A percentile compares a stretch with the other conserved stretches of the same genome.
Conservation (phyloP, 202 grass and related monocot species). For the Elaeis oleifera region DNA sequence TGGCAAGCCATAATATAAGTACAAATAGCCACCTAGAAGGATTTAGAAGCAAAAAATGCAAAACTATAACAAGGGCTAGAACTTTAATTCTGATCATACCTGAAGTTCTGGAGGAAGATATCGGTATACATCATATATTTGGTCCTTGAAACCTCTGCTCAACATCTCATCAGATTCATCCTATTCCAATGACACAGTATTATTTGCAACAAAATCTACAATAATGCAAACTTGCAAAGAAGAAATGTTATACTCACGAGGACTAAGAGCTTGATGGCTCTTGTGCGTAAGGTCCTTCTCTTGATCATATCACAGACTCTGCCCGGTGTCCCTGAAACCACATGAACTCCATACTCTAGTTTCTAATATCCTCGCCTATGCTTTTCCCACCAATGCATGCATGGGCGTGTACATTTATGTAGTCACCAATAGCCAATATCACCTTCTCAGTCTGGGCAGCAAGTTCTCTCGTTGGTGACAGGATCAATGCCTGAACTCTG, state of each 20-base stretch:
- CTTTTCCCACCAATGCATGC: conserved; percentile 74
- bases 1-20: too few species aligned
- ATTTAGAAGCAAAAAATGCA: too few species aligned
- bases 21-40: too few species aligned
- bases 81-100: conserved; percentile 16
- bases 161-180: conserved; percentile 98
- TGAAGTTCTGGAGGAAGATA: conserved; percentile 92
- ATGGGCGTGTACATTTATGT: conserved; percentile 63
- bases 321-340: conserved; percentile 78
- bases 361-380: conserved; percentile 71
- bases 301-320: conserved; percentile 91
- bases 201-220: not conserved
- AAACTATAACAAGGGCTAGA: not conserved
- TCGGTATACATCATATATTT: conserved; percentile 94
- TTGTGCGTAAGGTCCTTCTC: conserved; percentile 73
- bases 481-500: conserved; percentile 70
- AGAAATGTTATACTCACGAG: conserved; percentile 36
- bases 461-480: conserved; percentile 81
- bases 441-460: conserved; percentile 70
- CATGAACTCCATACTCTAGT: conserved; percentile 69
- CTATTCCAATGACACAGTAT: conserved; percentile 20
- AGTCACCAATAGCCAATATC: conserved; percentile 53
- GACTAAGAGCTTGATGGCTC: conserved; percentile 72
- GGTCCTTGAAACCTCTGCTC: conserved; percentile 95
- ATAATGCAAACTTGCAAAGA: not conserved